Base-by-base conservation (phyloP, 2,329 filamentous ascomycete genomes). In the Xylaria hypoxylon region DNA sequence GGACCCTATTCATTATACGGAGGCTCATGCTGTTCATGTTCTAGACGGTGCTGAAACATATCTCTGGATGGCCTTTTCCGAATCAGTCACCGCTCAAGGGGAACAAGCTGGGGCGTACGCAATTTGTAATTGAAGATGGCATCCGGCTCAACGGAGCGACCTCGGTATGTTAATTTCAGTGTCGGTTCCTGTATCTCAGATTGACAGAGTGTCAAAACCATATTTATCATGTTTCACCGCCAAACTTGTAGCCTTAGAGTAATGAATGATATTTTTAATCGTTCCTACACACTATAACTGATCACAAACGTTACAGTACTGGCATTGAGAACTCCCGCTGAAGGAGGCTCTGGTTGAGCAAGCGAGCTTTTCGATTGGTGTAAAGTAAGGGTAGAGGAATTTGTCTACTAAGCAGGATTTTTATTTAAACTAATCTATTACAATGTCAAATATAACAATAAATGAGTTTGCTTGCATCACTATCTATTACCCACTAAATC, bases 61-160 rank as follows among this genome's bases (percentile, higher is more conserved):
- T 55, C 61, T 73, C 17, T 74, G 73, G 73, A 73, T 74, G 69
- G 70, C 67, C 1, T 68, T 73, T 40, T 72, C 69, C 31, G 13
- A 68, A 2, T 63, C 66, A 15, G 65, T 73, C 6, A 73, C 69
- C 6, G 52, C 69, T 15, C 59, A 71, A 6, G 70, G 67, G 22
- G 68, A 66, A 5, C 19, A 65, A 13, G 66, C 69, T 3, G 72
- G 71, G 3, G 64, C 68, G 0, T 73, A 73, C 35, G 71, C 69
- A 2, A 73, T 70, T 24, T 73, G 69, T 47, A 58, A 72, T 45
- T 71, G 71, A 1, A 71, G 71, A 51, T 73, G 71, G 72, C 71
- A 73, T 53, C 69, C 69, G 2, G 71, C 67, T 2, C 72, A 73
- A 62, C 65, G 72, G 38, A 62, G 48, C 17, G 71, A 74, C 28